These are phyloP conservation scores for Papiliotrema terrestris DNA, from an alignment of 1,284 basidiomycete species.

Conservation along the genomic window DNA sequence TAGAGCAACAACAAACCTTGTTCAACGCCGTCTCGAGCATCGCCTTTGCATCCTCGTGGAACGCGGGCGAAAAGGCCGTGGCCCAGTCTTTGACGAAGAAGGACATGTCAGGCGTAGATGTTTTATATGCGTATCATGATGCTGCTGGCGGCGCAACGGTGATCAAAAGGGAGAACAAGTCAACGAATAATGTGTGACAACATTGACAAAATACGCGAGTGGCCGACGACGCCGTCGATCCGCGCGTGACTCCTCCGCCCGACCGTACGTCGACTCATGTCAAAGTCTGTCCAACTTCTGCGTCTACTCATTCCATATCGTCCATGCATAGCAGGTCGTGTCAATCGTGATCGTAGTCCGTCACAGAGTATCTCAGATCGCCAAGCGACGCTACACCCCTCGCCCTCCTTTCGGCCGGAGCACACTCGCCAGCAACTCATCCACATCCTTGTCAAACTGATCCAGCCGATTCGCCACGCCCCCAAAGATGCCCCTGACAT, in stretches of 20 bases:
- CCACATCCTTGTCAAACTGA: conserved; percentile 67
- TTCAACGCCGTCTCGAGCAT: conserved; percentile 94
- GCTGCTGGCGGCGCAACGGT: neutral
- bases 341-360: no score
- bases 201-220: no score
- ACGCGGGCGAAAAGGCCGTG: conserved; percentile 83
- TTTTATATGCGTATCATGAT: neutral
- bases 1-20: conserved; percentile 54
- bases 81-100: conserved; percentile 95
- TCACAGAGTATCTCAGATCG: no score
- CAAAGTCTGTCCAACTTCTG: no score
- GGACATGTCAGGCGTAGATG: conserved; percentile 61
- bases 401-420: neutral
- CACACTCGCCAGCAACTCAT: conserved; percentile 57
- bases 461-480: conserved; percentile 68
- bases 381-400: no score
- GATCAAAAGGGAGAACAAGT: no score
- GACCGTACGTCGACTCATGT: no score
- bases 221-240: no score
- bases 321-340: no score
- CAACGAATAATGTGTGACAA: no score
- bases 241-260: no score
- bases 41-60: conserved; percentile 86
- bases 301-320: no score
- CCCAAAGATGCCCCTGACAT: conserved; percentile 66